Evolutionary conservation across 2,329 filamentous ascomycete genomes (phyloP).

Genomic region (Beauveria pseudobassiana): DNA sequence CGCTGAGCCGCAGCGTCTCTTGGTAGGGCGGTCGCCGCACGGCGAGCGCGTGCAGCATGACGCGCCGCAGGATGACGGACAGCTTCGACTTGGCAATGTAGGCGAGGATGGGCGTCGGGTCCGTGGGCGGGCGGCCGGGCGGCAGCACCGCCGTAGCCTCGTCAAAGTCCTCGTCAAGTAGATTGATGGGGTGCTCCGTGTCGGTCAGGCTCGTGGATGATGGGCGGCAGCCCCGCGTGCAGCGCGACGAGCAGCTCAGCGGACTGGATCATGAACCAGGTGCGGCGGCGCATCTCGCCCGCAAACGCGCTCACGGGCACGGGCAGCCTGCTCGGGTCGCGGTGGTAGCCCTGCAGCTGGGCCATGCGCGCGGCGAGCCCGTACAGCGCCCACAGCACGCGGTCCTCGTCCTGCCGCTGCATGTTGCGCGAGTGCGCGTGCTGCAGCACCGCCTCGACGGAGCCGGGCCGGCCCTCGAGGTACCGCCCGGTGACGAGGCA

Average conservation of each 20-base stretch:
- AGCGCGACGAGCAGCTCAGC: conserved; percentile 43
- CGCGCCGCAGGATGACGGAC: conserved; percentile 34
- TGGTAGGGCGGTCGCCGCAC: conserved; percentile 30
- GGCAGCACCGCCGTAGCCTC: conserved; percentile 36
- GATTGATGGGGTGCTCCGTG: conserved; percentile 36
- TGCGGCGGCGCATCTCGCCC: conserved; percentile 42
- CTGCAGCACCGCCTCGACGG: conserved; percentile 42
- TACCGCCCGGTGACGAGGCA: conserved; percentile 43
- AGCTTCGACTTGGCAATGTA: conserved; percentile 36
- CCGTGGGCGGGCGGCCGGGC: conserved; percentile 32
- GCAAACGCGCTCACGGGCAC: conserved; percentile 38
- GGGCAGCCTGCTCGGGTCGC: conserved; percentile 36
- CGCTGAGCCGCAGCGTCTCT: conserved; percentile 28
- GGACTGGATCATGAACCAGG: conserved; percentile 40
- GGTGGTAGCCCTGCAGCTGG: conserved; percentile 45
- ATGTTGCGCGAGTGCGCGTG: conserved; percentile 36
- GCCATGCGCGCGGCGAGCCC: conserved; percentile 40
- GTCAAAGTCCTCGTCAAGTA: conserved; percentile 45
- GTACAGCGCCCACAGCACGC: conserved; percentile 40
- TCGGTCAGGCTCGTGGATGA: conserved; percentile 40
- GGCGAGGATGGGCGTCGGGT: conserved; percentile 36
- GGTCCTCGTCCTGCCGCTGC: conserved; percentile 33
- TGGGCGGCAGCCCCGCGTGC: conserved; percentile 46
- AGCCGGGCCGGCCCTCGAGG: conserved; percentile 35
- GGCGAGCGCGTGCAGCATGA: conserved; percentile 34